Evolutionary conservation across 371 early-diverging fungal genomes (phyloP), one percentile per base, ranked within the genome.

Genomic region (Lichtheimia hyalospora): DNA sequence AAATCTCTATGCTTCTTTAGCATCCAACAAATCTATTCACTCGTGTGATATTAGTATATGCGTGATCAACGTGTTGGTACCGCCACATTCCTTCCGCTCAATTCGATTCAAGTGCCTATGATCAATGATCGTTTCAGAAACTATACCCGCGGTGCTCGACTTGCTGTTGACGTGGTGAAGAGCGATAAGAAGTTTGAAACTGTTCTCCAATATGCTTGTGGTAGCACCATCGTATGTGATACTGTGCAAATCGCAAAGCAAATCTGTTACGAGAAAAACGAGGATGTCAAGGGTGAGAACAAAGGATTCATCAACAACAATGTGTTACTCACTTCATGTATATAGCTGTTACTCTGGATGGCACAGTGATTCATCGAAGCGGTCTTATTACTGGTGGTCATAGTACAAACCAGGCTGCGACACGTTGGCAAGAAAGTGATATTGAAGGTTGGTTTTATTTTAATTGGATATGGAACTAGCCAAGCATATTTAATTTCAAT

Each of bases 361-460:
- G 99, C 16, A 88, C 92, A 3, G 85, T 97, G 5, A 92, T 99
- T 66, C 98, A 98, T 74, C 95, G 92, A 67, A 93, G 86, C 60
- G 99, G 98, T 49, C 73, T 96, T 63, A 98, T 99, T 56, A 97
- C 97, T 0, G 99, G 99, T 69, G 92, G 92, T 28, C 73, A 76
- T 40, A 75, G 71, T 20, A 63, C 65, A 13, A 52, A 74, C 2
- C 71, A 74, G 16, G 52, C 76, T 1, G 79, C 86, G 5, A 81
- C 84, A 54, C 77, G 89, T 52, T 97, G 97, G 96, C 91, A 96
- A 55, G 94, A 95, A 21, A 85, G 86, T 25, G 95, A 92, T 42
- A 73, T 97, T 13, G 68, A 90, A 64, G 79, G 84, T 85, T 60
- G 52, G 54, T 44, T 21, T 53, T 39, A 49, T 25, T 39, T 3